Percentiles rank a stretch among this genome's conserved stretches.
phyloP scores from a whole-genome alignment of 345 rosid species.

The Camelina hispida region DNA sequence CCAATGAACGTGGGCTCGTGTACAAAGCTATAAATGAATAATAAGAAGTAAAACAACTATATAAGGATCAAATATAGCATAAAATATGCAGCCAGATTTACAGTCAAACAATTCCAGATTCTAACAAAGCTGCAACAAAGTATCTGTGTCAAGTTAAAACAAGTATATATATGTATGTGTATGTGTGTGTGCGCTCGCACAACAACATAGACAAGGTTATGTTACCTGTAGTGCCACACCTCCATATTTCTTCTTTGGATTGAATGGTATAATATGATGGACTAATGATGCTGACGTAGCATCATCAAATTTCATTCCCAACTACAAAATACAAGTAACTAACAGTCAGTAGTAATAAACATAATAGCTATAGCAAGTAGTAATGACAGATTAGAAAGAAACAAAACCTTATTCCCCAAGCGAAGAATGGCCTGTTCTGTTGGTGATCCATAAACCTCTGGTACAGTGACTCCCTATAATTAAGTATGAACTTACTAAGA shows the following conservation, averaged over 20 bases:
- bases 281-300: conserved; percentile 60
- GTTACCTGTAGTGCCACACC: conserved; percentile 68
- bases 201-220: neutral
- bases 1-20: conserved; percentile 72
- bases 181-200: neutral
- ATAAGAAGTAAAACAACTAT: neutral
- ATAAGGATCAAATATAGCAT: conserved; percentile 38
- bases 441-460: conserved; percentile 81
- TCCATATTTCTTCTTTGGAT: conserved; percentile 88
- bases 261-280: conserved; percentile 77
- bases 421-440: conserved; percentile 89
- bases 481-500: neutral
- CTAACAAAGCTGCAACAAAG: neutral
- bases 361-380: conserved; percentile 14
- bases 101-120: neutral
- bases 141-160: neutral
- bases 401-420: conserved; percentile 75
- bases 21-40: conserved; percentile 51
- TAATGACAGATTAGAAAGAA: conserved; percentile 1
- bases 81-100: neutral
- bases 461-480: conserved; percentile 61
- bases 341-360: conserved; percentile 14
- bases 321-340: conserved; percentile 52
- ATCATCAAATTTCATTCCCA: conserved; percentile 80
- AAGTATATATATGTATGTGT: neutral